Conservation (phyloP, 2,329 filamentous ascomycete genomes). For the Fusarium acutatum region DNA sequence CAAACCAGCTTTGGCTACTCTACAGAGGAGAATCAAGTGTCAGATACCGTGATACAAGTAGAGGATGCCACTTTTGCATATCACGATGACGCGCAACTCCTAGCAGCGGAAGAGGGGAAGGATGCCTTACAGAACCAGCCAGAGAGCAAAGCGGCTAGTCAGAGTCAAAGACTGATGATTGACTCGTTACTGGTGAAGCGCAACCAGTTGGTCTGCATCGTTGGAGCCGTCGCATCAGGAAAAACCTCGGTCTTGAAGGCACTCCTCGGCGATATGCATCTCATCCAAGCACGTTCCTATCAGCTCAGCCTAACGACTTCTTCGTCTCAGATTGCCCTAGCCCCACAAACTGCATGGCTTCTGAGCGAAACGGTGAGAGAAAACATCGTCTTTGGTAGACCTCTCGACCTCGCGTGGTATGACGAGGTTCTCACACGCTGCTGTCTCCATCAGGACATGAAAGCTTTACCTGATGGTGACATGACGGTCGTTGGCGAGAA, state of each 20-base stretch:
- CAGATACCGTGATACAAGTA: neutral
- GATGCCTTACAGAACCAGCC: accelerated
- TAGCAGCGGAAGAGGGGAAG: neutral
- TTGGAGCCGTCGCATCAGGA: constrained; percentile 15
- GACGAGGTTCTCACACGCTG: constrained; percentile 13
- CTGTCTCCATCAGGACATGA: constrained; percentile 14
- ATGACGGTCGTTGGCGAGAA: constrained; percentile 28
- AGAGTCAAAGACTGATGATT: neutral
- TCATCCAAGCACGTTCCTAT: neutral
- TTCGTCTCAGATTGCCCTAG: constrained; percentile 8
- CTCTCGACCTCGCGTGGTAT: constrained; percentile 9
- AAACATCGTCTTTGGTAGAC: constrained; percentile 12
- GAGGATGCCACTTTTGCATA: constrained; percentile 8
- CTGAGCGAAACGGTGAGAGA: constrained; percentile 16
- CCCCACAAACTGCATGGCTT: constrained; percentile 15
- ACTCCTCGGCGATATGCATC: constrained; percentile 10
- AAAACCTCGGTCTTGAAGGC: constrained; percentile 12
- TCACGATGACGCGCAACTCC: constrained; percentile 7
- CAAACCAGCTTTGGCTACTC: neutral
- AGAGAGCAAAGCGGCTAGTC: neutral
- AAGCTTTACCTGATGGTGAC: constrained; percentile 4
- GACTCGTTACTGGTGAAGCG: neutral
- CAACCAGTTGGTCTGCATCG: constrained; percentile 7
- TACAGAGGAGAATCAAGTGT: accelerated
- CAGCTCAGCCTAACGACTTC: neutral